Base-by-base conservation (phyloP, 352 stramenopile species). In the Pythium apleroticum region DNA sequence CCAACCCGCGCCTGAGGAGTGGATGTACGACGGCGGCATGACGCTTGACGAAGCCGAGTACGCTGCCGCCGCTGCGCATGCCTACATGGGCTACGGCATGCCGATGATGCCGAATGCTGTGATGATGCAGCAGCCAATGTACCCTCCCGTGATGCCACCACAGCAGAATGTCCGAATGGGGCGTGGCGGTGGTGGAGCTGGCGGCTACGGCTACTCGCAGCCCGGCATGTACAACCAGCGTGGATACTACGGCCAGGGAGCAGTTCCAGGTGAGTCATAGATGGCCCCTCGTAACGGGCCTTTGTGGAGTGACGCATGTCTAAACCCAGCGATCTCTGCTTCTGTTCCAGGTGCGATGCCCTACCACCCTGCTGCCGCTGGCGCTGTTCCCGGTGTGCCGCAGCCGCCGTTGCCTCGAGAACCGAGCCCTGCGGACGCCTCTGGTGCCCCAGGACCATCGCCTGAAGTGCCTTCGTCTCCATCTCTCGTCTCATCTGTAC, bases 11-110 rank as follows among this genome's bases (percentile, higher is more conserved):
- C 81, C 80, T 22, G 80, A 93, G 14, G 85, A 92, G 49, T 95
- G 84, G 84, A 78, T 86, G 73, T 95, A 95, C 56, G 83, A 90
- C 65, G 50, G 66, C 50, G 57, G 67, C 19, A 63, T 69, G n/a
- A 73, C 83, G 65, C 69, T 88, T 0, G 73, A 77, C 54, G 77
- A 80, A 9, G 66, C 65, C 3, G 79, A 88, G 60, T 77, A 84
- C 57, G 68, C 74, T 9, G 65, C 80, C 20, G 72, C 76, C 54
- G 77, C 74, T 12, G 66, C 80, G 37, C 71, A 77, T 65, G 77
- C 74, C 27, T 93, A 91, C 71, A 73, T 86, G 62, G 79, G 83
- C 17, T 94, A 94, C 57, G 78, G 74, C 10, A 71, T 90, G 60
- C 81, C 80, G 3, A 78, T 90, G 70, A 76, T 75, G 11, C 75